A percentile compares a stretch with the other conserved stretches of the same genome.
Conservation (phyloP, 129 eudicot genomes). For the Artemisia argyi region DNA sequence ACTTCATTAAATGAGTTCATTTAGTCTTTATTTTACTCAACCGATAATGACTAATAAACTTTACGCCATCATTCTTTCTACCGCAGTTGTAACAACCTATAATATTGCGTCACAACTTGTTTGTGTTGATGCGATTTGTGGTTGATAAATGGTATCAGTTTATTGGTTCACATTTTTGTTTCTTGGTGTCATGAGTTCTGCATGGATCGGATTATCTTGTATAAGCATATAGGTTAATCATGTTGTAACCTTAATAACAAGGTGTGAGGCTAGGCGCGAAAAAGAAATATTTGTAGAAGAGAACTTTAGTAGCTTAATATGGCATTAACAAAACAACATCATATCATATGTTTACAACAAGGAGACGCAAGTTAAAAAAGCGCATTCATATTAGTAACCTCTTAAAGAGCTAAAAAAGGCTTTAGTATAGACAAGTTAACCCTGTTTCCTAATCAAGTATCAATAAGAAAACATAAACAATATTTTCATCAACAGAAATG, state of each 20-base stretch:
- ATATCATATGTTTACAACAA: not conserved
- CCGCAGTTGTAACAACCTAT: not conserved
- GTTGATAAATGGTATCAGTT: not conserved
- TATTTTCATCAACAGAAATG: conserved; percentile 30
- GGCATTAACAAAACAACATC: not conserved
- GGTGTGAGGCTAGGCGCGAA: not conserved
- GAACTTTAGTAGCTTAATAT: no score
- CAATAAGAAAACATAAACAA: not conserved
- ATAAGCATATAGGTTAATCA: not conserved
- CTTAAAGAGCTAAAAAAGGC: no score
- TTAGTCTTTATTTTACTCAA: conserved; percentile 9
- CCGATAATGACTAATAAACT: conserved; percentile 3
- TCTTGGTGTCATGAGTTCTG: not conserved
- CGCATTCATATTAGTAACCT: not conserved
- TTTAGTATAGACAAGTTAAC: no score
- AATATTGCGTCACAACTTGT: not conserved
- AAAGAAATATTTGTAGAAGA: not conserved
- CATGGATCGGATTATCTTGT: not conserved
- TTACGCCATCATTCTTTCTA: not conserved
- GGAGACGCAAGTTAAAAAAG: not conserved
- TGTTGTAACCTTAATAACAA: not conserved
- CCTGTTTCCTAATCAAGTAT: no score
- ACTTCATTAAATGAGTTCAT: not conserved
- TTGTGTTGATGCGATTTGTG: not conserved
- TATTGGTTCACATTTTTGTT: not conserved